Evolutionary conservation across 345 rosid species (phyloP).

Genomic region (Garcia nutans): DNA sequence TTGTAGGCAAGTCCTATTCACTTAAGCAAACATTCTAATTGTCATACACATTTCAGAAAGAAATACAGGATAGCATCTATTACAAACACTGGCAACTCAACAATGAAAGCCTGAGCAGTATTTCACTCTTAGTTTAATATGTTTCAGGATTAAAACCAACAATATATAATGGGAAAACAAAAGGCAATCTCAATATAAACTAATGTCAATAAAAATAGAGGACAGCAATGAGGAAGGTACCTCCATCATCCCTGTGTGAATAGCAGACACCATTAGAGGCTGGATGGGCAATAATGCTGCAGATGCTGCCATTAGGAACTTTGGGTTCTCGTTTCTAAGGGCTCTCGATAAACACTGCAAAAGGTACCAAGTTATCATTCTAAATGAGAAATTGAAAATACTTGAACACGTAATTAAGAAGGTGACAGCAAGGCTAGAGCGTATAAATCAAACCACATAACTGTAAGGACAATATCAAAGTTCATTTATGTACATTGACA

Average conservation of each 20-base stretch:
- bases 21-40: neutral
- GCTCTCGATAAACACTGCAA: conserved; percentile 87
- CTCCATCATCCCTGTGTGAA: conserved; percentile 98
- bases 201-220: neutral
- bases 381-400: conserved; percentile 8
- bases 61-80: neutral
- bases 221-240: conserved; percentile 32
- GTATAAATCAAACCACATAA: neutral
- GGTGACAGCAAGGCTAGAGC: neutral
- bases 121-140: neutral
- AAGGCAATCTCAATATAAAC: neutral
- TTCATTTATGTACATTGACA: neutral
- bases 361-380: conserved; percentile 1
- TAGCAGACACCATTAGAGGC: conserved; percentile 89
- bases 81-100: neutral
- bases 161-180: neutral
- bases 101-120: neutral
- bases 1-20: neutral
- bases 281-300: conserved; percentile 79
- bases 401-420: neutral
- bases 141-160: neutral
- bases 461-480: neutral
- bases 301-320: conserved; percentile 92
- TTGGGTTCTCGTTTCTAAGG: conserved; percentile 81
- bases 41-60: neutral